Conservation (phyloP, 2,329 filamentous ascomycete genomes). For the Colletotrichum incanum region DNA sequence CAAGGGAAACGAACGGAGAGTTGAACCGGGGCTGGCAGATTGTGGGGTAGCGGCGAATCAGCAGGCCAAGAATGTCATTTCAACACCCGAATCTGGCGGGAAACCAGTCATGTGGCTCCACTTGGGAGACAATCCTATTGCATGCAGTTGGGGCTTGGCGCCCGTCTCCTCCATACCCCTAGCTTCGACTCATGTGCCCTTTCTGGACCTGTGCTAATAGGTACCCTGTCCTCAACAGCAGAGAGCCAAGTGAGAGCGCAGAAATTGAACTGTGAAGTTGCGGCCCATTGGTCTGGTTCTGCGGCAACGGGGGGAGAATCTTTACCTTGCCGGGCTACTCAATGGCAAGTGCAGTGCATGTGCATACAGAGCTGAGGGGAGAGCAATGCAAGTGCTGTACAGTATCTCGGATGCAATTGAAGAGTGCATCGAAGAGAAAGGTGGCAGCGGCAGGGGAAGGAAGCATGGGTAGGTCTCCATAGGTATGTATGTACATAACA, state of each 20-base stretch:
- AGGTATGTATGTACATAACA: background rate
- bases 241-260: constrained; percentile 3
- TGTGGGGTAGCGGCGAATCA: constrained; percentile 46
- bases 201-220: background rate
- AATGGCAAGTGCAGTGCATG: constrained; percentile 9
- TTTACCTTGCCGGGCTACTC: background rate
- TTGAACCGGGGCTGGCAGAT: constrained; percentile 28
- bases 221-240: background rate
- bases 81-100: constrained; percentile 28
- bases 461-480: constrained; percentile 13
- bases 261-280: background rate
- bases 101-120: constrained; percentile 44
- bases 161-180: constrained; percentile 13
- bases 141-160: constrained; percentile 32
- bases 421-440: background rate
- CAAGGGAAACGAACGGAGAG: constrained; percentile 3
- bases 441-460: background rate
- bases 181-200: constrained; percentile 22
- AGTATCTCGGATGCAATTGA: background rate
- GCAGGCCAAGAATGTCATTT: constrained; percentile 37
- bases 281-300: background rate
- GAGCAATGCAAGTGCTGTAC: constrained; percentile 13
- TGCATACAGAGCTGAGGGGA: constrained; percentile 12
- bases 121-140: constrained; percentile 26
- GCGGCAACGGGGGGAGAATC: background rate